Conservation (phyloP, 169 alveolate genomes). For the Theileria sp. region DNA sequence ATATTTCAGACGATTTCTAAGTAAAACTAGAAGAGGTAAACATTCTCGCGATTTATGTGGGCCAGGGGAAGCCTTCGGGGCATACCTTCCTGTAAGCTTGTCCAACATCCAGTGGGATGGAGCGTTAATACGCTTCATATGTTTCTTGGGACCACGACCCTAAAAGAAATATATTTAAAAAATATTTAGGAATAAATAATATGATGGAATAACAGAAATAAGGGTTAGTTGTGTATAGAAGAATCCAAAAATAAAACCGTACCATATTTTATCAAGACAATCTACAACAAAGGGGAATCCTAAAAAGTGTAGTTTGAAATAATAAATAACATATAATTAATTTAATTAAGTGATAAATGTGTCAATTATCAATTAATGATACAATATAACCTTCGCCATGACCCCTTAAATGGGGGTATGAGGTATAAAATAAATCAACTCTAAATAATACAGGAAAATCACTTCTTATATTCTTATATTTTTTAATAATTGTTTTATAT, state of each 20-base stretch:
- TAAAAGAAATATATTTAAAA: slow-evolving; percentile 19
- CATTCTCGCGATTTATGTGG: slow-evolving; percentile 98
- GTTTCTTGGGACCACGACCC: slow-evolving; percentile 99
- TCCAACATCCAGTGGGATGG: slow-evolving; percentile 98
- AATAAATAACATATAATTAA: neutral
- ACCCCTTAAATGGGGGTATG: slow-evolving; percentile 11
- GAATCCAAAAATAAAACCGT: neutral
- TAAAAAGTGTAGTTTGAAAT: slow-evolving; percentile 2
- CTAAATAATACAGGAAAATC: neutral
- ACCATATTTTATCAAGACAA: slow-evolving; percentile 16
- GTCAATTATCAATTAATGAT: neutral
- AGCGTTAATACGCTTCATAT: slow-evolving; percentile 97
- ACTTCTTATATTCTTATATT: neutral
- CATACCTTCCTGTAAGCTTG: slow-evolving; percentile 94
- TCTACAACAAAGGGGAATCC: neutral
- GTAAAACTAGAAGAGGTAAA: slow-evolving; percentile 91
- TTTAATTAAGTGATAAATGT: neutral
- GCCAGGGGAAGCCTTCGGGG: slow-evolving; percentile 88
- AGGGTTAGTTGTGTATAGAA: neutral
- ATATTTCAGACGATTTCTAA: slow-evolving; percentile 93
- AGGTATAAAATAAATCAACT: neutral
- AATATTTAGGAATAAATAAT: neutral
- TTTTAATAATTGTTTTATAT: neutral
- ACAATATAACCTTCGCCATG: neutral
- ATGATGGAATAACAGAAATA: neutral